Evolutionary conservation across 164 flowering plant species (phyloP).

Genomic region (Vitis amurensis): DNA sequence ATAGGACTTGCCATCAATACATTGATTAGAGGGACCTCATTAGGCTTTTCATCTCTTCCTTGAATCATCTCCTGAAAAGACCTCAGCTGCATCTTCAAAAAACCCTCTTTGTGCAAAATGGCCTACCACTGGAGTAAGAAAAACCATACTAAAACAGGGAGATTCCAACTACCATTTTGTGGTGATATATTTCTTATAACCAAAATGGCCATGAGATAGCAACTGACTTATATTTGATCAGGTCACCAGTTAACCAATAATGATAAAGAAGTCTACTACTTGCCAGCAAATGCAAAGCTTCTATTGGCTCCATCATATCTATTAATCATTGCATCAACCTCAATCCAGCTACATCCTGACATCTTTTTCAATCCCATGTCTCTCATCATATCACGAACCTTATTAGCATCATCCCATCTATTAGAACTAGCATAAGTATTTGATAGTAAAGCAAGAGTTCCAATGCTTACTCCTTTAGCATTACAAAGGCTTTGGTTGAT

Average conservation of each 20-base stretch:
- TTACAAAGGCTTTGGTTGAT: not conserved
- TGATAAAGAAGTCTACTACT: not conserved
- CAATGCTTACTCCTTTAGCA: conserved; percentile 12
- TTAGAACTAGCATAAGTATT: conserved; percentile 23
- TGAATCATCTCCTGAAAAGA: too few species aligned
- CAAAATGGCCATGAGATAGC: too few species aligned
- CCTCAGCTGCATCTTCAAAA: too few species aligned
- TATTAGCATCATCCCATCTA: conserved; percentile 29
- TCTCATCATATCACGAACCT: conserved; percentile 20
- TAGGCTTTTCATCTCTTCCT: too few species aligned
- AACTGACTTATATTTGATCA: too few species aligned
- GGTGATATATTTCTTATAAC: too few species aligned
- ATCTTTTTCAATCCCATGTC: conserved; percentile 24
- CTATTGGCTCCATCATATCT: not conserved
- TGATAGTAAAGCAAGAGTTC: conserved; percentile 27
- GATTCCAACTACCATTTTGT: too few species aligned
- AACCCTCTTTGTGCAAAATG: too few species aligned
- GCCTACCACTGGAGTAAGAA: too few species aligned
- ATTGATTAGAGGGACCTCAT: too few species aligned
- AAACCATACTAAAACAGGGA: too few species aligned
- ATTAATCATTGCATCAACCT: not conserved
- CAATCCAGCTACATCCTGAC: conserved; percentile 27
- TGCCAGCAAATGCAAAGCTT: not conserved
- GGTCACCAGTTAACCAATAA: not conserved
- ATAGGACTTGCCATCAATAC: too few species aligned